phyloP scores from a whole-genome alignment of 2,329 filamentous ascomycete species.

The Parastagonospora nodorum region DNA sequence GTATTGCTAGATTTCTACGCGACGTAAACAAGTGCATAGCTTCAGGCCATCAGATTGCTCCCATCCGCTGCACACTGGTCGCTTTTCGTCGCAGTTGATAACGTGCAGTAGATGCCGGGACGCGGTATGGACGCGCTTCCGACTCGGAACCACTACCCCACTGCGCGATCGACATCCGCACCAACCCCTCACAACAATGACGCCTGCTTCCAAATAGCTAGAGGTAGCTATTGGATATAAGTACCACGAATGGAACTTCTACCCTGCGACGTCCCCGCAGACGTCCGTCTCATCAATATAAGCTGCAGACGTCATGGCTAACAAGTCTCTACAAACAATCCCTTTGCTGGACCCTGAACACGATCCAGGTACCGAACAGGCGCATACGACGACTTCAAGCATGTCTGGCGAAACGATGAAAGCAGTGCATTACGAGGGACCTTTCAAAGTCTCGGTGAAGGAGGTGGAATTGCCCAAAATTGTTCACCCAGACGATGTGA shows the following conservation, averaged over 20 bases:
- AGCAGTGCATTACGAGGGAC: conserved; percentile 66
- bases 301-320: conserved; percentile 7
- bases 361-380: conserved; percentile 16
- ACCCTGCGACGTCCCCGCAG: conserved; percentile 1
- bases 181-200: conserved; percentile 26
- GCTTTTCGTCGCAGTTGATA: not conserved
- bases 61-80: not conserved
- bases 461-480: conserved; percentile 64
- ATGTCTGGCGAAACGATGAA: conserved; percentile 56
- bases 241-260: not conserved
- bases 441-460: conserved; percentile 66
- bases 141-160: conserved; percentile 21
- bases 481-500: conserved; percentile 67
- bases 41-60: no score
- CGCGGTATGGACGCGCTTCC: conserved; percentile 1
- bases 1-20: no score
- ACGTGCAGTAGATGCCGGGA: not conserved
- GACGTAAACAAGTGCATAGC: no score
- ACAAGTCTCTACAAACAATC: conserved; percentile 6
- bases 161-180: conserved; percentile 18
- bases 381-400: conserved; percentile 5
- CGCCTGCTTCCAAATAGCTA: conserved; percentile 12
- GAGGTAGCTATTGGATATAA: conserved; percentile 2
- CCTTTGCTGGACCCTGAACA: conserved; percentile 18
- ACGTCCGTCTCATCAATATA: not conserved